phyloP scores from a whole-genome alignment of 2,329 filamentous ascomycete species.

The Fusarium palustre region DNA sequence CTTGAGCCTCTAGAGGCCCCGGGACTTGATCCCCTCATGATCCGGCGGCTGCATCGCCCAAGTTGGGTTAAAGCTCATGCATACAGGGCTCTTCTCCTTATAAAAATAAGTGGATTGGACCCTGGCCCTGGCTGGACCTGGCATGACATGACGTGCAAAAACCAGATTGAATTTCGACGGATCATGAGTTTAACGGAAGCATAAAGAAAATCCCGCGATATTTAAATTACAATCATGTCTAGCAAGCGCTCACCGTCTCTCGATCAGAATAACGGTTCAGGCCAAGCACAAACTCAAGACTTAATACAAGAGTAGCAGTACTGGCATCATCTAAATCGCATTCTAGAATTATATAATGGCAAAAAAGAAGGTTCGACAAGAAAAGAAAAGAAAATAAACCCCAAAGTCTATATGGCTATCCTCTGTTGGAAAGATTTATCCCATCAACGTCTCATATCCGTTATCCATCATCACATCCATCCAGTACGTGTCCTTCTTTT shows the following conservation, averaged over 20 bases:
- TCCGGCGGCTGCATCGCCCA: conserved; percentile 18
- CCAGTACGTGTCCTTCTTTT: conserved; percentile 57
- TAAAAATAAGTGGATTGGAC: conserved; percentile 8
- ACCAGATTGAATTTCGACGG: neutral
- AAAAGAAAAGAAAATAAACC: neutral
- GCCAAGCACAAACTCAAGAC: neutral
- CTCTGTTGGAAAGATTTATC: neutral
- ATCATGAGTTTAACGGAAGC: neutral
- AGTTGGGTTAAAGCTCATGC: neutral
- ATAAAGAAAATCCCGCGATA: neutral
- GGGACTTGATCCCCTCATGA: neutral
- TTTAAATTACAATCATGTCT: neutral
- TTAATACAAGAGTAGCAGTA: neutral
- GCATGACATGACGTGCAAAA: neutral
- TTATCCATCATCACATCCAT: conserved; percentile 55
- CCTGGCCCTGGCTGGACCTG: neutral
- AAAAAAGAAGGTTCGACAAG: neutral
- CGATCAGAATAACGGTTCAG: too few species aligned
- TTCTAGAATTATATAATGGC: neutral
- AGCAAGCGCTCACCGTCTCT: neutral
- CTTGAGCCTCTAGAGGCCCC: neutral
- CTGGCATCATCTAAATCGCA: neutral
- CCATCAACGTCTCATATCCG: conserved; percentile 50
- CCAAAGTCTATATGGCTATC: neutral
- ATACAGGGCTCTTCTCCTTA: neutral